A percentile compares a stretch with the other conserved stretches of the same genome.
Evolutionary conservation across 495 filamentous ascomycete species (phyloP).

Genomic region (Penicillium longicatenatum): DNA sequence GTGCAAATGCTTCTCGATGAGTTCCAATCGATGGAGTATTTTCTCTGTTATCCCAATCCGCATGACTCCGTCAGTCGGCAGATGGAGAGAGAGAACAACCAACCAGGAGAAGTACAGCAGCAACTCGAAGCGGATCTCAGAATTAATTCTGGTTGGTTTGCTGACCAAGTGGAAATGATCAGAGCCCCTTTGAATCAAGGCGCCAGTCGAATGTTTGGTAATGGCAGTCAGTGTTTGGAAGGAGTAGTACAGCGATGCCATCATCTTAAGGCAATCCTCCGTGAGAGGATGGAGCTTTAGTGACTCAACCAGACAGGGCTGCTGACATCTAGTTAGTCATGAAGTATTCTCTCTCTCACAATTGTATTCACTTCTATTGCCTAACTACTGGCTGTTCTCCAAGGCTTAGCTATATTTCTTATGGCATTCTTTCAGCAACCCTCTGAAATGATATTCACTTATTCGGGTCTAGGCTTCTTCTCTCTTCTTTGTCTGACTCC

Average conservation of each 20-base stretch:
- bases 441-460: too few species aligned
- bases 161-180: neutral
- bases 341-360: too few species aligned
- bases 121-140: neutral
- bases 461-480: too few species aligned
- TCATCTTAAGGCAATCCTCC: neutral
- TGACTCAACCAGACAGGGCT: neutral
- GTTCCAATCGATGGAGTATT: neutral
- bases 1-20: neutral
- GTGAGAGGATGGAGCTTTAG: neutral
- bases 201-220: neutral
- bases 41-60: neutral
- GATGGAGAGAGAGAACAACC: neutral
- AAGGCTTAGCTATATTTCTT: too few species aligned
- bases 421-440: too few species aligned
- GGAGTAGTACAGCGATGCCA: neutral
- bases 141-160: neutral
- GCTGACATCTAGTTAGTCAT: too few species aligned
- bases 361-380: too few species aligned
- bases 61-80: neutral
- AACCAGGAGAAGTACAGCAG: neutral
- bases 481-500: too few species aligned
- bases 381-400: too few species aligned
- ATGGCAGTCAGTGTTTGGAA: neutral
- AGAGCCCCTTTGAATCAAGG: neutral